Evolutionary conservation across 768 basidiomycete genomes (phyloP).

Genomic region (Chlorophyllum brunneum): DNA sequence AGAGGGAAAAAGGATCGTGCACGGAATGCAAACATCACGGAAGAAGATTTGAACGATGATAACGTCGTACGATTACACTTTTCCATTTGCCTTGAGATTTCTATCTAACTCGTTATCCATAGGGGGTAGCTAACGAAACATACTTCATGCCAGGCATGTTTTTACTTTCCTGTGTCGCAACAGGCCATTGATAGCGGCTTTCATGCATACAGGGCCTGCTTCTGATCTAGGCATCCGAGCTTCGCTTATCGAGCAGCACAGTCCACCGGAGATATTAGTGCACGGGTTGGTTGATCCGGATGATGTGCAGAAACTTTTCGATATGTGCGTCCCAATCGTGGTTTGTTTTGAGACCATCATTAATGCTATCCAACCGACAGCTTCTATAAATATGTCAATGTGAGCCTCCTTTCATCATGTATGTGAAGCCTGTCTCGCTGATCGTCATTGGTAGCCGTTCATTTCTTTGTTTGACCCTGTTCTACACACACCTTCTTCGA

Average conservation of each 20-base stretch:
- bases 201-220: slow-evolving; percentile 50
- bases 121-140: slow-evolving; percentile 79
- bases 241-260: slow-evolving; percentile 70
- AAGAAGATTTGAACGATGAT: slow-evolving; percentile 54
- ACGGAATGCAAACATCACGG: slow-evolving; percentile 31
- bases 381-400: slow-evolving; percentile 69
- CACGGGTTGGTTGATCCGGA: slow-evolving; percentile 75
- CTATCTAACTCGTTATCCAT: slow-evolving; percentile 15
- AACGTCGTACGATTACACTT: slow-evolving; percentile 44
- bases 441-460: slow-evolving; percentile 41
- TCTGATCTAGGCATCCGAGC: slow-evolving; percentile 68
- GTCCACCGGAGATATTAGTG: slow-evolving; percentile 76
- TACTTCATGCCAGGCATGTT: slow-evolving; percentile 73
- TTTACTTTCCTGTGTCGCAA: slow-evolving; percentile 3
- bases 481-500: slow-evolving; percentile 74
- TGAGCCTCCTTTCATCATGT: slow-evolving; percentile 27
- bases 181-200: slow-evolving; percentile 3
- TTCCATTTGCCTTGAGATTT: background rate
- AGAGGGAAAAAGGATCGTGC: slow-evolving; percentile 34
- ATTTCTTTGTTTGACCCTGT: slow-evolving; percentile 78
- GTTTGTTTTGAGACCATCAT: background rate
- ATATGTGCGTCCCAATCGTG: slow-evolving; percentile 53
- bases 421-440: background rate
- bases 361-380: slow-evolving; percentile 29
- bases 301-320: slow-evolving; percentile 81